phyloP scores from a whole-genome alignment of 2,329 filamentous ascomycete genomes.

The Myrmaecium sp. region DNA sequence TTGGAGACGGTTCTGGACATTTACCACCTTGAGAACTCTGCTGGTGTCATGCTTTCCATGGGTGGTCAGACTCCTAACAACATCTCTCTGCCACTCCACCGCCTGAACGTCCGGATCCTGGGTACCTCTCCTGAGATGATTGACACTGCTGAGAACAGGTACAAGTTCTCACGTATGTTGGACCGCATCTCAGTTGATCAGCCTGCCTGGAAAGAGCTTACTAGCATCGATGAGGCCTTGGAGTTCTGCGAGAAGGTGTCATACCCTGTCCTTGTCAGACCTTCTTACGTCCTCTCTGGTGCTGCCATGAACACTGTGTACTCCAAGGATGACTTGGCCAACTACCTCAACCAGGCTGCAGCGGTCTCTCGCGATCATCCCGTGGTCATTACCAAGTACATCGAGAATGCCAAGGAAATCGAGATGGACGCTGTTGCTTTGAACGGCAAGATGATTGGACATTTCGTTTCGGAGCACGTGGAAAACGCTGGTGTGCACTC shows the following conservation, averaged over 20 bases:
- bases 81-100: slow-evolving; percentile 77
- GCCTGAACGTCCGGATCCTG: slow-evolving; percentile 78
- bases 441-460: slow-evolving; percentile 76
- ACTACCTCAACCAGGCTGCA: slow-evolving; percentile 74
- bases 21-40: slow-evolving; percentile 70
- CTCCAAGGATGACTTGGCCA: slow-evolving; percentile 79
- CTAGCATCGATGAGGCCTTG: slow-evolving; percentile 79
- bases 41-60: slow-evolving; percentile 84
- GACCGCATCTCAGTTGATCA: slow-evolving; percentile 91
- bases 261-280: slow-evolving; percentile 87
- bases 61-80: slow-evolving; percentile 97
- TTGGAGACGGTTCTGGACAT: slow-evolving; percentile 85
- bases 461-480: slow-evolving; percentile 97
- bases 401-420: slow-evolving; percentile 97
- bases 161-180: slow-evolving; percentile 97
- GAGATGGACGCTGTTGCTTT: slow-evolving; percentile 97
- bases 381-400: slow-evolving; percentile 98
- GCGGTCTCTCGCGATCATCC: slow-evolving; percentile 92
- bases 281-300: slow-evolving; percentile 91
- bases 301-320: slow-evolving; percentile 99
- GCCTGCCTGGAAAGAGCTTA: slow-evolving; percentile 94
- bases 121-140: slow-evolving; percentile 99
- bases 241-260: slow-evolving; percentile 75
- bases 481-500: slow-evolving; percentile 98
- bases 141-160: slow-evolving; percentile 89